Base-by-base conservation (phyloP, 2,329 filamentous ascomycete genomes). In the Aotearoamyces nothofagi region DNA sequence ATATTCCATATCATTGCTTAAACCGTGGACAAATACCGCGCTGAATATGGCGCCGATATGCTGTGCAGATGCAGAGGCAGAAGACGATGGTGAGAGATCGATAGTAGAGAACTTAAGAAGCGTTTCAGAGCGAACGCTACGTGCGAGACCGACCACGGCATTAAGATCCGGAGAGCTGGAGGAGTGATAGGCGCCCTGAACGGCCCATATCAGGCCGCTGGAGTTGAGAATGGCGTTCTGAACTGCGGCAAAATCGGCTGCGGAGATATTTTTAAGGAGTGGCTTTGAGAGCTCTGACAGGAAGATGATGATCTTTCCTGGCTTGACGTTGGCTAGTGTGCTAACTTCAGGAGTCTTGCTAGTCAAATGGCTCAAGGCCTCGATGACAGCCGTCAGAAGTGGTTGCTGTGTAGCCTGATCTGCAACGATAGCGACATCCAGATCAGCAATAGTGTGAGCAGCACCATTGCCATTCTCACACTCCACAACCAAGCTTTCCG, bases 211-310 rank as follows among this genome's bases (percentile, higher is more conserved):
- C 2, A 69, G 38, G 2, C 54, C 50, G 10, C 48, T 51, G 1
- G 55, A 46, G 2, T 29, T 30, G 4, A 42, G 39, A 3, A 61
- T 41, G 10, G 70, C 39, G 0, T 39, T 36, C 15, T 58, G 52
- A 15, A 70, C 53, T 2, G 39, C 22, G 1, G 49, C 29, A 34
- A 65, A 70, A 4, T 53, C 42, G 0, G 38, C 8, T 7, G 53
- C 40, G 2, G 38, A 39, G 50, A 64, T 60, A 17, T 45, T 32
- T 34, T 57, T 60, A 15, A 66, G 12, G 3, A 45, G 9, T n/a
- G n/a, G n/a, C n/a, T n/a, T n/a, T n/a, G n/a, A n/a, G 13, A 57
- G 44, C 25, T 69, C 65, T 1, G 64, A 42, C 0, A 69, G 49
- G 1, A 64, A 62, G 5, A 70, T 47, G 14, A 58, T 52, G 3